Base-by-base conservation (phyloP, 306 rosid genomes). In the Quercus variabilis region DNA sequence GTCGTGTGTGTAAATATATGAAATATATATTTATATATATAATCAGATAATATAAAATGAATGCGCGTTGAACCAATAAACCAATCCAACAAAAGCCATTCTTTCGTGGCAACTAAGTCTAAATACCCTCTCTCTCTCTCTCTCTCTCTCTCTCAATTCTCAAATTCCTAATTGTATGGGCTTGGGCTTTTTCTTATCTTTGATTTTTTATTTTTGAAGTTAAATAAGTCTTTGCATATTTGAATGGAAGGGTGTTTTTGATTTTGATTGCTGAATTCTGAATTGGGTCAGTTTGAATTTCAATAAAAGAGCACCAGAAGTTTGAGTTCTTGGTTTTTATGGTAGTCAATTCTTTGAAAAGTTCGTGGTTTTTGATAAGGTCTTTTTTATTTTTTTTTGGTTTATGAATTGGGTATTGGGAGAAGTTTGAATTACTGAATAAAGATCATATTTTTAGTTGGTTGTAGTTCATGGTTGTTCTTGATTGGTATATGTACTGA, bases 1-100 rank as follows among this genome's bases (percentile, higher is more conserved):
- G 13, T 25, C 10, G 30, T 28, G 30, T 23, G 3, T 58, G 54
- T 58, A 5, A 38, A 41, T 41, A 38, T 38, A 38, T 38, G 41
- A 35, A 35, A 38, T 35, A 38, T 38, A 7, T 38, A 38, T 38
- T 2, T 63, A 26, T 63, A 3, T 25, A 13, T 26, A 63, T 63
- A 63, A 11, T 25, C 12, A 41, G 55, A 74, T 46, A 74, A 41
- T 56, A 26, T 83, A 52, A 55, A 83, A 83, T 83, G 76, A 86
- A 90, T 89, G 82, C 99, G 95, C 97, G 93, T 92, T 87, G 85
- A 84, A 89, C 59, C 59, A 86, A 86, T 88, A 78, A 76, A 71
- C 83, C 74, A 30, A 62, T 46, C 55, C 59, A 41, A 76, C 62
- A n/a, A 60, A 57, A 79, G 65, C 58, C 26, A n/a, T 57, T 52